Conservation (phyloP, 2,329 filamentous ascomycete species). For the Magnaporthales sp. region DNA sequence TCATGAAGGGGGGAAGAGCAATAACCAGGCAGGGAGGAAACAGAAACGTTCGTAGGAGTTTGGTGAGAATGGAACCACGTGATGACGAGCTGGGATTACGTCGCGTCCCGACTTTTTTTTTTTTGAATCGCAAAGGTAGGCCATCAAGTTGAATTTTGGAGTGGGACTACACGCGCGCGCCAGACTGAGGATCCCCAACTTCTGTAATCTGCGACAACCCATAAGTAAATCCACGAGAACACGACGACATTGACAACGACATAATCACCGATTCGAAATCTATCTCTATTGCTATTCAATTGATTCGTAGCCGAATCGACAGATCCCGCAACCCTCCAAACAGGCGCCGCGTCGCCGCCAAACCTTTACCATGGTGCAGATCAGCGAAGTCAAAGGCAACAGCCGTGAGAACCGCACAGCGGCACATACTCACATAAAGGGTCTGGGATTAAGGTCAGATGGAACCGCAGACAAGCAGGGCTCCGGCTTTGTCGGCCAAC, state of each 20-base stretch:
- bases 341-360: conserved; percentile 7
- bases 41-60: not conserved
- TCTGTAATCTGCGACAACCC: not conserved
- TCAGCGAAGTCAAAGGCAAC: conserved; percentile 91
- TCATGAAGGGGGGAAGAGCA: not conserved
- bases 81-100: not conserved
- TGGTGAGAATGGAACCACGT: not conserved
- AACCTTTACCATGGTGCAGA: conserved; percentile 64
- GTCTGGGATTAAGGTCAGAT: conserved; percentile 77
- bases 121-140: not conserved
- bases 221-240: not conserved
- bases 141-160: conserved; percentile 6
- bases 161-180: not conserved
- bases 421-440: conserved; percentile 96
- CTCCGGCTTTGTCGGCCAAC: conserved; percentile 84
- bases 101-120: not conserved
- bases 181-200: not conserved
- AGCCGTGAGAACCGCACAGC: conserved; percentile 93
- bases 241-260: not conserved
- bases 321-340: not conserved
- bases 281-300: not conserved
- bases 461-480: conserved; percentile 74
- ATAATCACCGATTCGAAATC: not conserved
- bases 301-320: not conserved
- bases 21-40: not conserved